Percentiles rank a stretch among this genome's conserved stretches.
Evolutionary conservation across 345 rosid genomes (phyloP).

Genomic region (Sapria himalayana): DNA sequence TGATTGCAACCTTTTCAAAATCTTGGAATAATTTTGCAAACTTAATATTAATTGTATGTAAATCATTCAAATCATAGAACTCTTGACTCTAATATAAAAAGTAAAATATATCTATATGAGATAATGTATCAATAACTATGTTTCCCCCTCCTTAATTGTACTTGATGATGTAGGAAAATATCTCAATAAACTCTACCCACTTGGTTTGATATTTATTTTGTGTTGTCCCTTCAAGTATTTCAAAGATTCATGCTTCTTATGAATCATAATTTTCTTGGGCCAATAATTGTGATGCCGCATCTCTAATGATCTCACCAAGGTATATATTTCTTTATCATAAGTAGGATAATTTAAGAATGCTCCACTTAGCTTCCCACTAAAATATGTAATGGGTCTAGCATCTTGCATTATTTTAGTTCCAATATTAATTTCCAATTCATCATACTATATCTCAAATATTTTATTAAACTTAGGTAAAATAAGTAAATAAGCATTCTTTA

Average conservation of each 20-base stretch:
- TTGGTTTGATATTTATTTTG: not conserved
- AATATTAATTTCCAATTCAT: not conserved
- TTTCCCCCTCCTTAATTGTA: no score
- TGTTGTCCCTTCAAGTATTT: not conserved
- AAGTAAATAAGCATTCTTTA: not conserved
- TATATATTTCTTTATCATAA: constrained; percentile 5
- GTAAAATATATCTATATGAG: no score
- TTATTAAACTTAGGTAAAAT: not conserved
- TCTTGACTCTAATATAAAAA: no score
- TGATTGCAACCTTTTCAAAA: no score
- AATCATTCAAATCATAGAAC: no score
- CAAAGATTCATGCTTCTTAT: not conserved
- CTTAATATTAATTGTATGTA: no score
- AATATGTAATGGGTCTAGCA: not conserved
- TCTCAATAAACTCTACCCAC: no score
- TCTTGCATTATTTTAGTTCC: not conserved
- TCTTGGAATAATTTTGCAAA: no score
- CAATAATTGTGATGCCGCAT: not conserved
- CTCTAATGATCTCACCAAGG: not conserved
- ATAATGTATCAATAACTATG: no score
- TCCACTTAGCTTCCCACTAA: constrained; percentile 2
- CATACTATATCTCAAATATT: not conserved
- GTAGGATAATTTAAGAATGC: not conserved
- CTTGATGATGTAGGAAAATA: no score
- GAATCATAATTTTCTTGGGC: not conserved